Evolutionary conservation across 192 early-diverging fungal genomes (phyloP).

Genomic region (Thamnidium elegans): DNA sequence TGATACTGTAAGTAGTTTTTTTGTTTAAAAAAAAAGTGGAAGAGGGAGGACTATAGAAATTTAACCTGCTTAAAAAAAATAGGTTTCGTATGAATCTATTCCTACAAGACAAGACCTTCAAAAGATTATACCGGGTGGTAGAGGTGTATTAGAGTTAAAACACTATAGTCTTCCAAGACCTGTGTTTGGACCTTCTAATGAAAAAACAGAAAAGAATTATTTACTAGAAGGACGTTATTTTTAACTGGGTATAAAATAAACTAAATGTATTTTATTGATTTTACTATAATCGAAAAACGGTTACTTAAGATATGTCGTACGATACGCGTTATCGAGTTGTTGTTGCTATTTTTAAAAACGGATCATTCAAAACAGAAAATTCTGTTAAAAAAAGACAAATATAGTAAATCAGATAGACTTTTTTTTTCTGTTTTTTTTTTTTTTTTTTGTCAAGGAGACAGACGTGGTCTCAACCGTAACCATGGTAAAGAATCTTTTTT

Average conservation of each 20-base stretch:
- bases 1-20: slow-evolving; percentile 45
- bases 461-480: too few relatives aligned
- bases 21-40: neutral
- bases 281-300: too few relatives aligned
- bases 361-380: too few relatives aligned
- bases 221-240: slow-evolving; percentile 16
- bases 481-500: too few relatives aligned
- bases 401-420: too few relatives aligned
- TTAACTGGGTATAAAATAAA: neutral
- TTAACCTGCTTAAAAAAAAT: neutral
- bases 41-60: neutral
- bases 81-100: slow-evolving; percentile 50
- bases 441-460: too few relatives aligned
- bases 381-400: too few relatives aligned
- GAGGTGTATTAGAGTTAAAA: slow-evolving; percentile 45
- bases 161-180: slow-evolving; percentile 40
- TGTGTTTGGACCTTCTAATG: slow-evolving; percentile 39
- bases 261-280: too few relatives aligned
- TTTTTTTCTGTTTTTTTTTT: too few relatives aligned
- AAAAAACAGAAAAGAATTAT: slow-evolving; percentile 7
- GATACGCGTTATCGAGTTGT: too few relatives aligned
- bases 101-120: slow-evolving; percentile 46
- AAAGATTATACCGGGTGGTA: slow-evolving; percentile 51
- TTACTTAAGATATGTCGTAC: too few relatives aligned
- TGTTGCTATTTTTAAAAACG: too few relatives aligned